phyloP scores from a whole-genome alignment of 441 rosid species.

The Aleurites moluccanus region DNA sequence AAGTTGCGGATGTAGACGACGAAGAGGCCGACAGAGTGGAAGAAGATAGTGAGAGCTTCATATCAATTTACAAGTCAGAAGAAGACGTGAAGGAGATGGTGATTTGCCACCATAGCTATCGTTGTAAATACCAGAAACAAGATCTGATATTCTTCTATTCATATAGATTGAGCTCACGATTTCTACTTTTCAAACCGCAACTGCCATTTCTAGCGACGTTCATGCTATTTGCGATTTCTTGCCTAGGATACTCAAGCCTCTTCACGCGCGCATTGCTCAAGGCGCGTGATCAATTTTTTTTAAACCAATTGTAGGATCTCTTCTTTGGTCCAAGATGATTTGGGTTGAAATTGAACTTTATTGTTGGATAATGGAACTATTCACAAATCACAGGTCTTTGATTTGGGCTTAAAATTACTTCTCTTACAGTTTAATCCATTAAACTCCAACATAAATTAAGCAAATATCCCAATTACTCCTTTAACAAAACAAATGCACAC shows the following conservation, averaged over 20 bases:
- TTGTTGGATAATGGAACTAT: no score
- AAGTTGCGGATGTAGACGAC: slow-evolving; percentile 35
- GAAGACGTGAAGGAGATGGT: no score
- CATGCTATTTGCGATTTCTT: neutral
- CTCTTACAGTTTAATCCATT: no score
- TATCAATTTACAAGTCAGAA: slow-evolving; percentile 19
- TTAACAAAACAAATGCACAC: no score
- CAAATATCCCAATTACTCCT: no score
- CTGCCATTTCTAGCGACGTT: neutral
- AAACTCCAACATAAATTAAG: no score
- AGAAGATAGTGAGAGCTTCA: slow-evolving; percentile 50
- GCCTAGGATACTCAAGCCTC: neutral
- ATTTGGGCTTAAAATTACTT: neutral
- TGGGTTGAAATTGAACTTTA: neutral
- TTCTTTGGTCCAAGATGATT: neutral
- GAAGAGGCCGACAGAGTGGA: slow-evolving; percentile 18
- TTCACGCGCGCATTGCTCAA: neutral
- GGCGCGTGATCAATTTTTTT: neutral
- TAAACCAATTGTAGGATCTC: no score
- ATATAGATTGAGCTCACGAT: neutral
- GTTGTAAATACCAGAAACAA: neutral
- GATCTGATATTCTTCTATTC: neutral
- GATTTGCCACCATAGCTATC: neutral
- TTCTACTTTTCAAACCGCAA: neutral
- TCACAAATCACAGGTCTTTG: neutral